A percentile compares a stretch with the other conserved stretches of the same genome.
phyloP scores from a whole-genome alignment of 2,329 filamentous ascomycete species.

The Penicillium sp. region DNA sequence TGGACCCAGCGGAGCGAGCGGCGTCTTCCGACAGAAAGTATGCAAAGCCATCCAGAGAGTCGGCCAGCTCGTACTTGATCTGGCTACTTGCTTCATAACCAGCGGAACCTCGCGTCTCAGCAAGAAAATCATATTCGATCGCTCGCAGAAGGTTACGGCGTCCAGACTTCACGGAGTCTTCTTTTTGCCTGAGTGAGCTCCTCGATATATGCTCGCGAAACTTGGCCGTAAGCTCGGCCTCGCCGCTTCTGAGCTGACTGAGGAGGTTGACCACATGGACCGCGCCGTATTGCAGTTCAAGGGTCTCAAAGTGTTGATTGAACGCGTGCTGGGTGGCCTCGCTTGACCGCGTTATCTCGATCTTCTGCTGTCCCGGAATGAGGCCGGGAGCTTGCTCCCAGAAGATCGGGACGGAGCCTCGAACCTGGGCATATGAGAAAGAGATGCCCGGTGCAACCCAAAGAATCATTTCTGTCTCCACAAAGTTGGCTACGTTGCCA shows the following conservation, averaged over 20 bases:
- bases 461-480: slow-evolving; percentile 94
- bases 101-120: slow-evolving; percentile 79
- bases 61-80: slow-evolving; percentile 74
- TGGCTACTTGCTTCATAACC: slow-evolving; percentile 89
- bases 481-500: slow-evolving; percentile 95
- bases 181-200: slow-evolving; percentile 64
- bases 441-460: slow-evolving; percentile 74
- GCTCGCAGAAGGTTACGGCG: slow-evolving; percentile 74
- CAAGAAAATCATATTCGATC: slow-evolving; percentile 95
- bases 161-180: slow-evolving; percentile 51
- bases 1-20: slow-evolving; percentile 46
- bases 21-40: slow-evolving; percentile 81
- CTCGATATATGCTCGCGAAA: slow-evolving; percentile 75
- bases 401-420: slow-evolving; percentile 91
- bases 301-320: slow-evolving; percentile 86
- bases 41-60: slow-evolving; percentile 83
- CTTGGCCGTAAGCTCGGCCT: slow-evolving; percentile 75
- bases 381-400: slow-evolving; percentile 93
- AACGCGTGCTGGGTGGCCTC: slow-evolving; percentile 94
- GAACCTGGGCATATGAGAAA: slow-evolving; percentile 90
- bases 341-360: slow-evolving; percentile 79
- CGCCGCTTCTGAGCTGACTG: slow-evolving; percentile 83
- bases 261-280: slow-evolving; percentile 91
- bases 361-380: slow-evolving; percentile 90
- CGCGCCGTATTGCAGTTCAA: slow-evolving; percentile 82